Percentiles rank a stretch among this genome's conserved stretches.
phyloP scores from a whole-genome alignment of 805 yeast genomes.

The Starmerella vaccinii region DNA sequence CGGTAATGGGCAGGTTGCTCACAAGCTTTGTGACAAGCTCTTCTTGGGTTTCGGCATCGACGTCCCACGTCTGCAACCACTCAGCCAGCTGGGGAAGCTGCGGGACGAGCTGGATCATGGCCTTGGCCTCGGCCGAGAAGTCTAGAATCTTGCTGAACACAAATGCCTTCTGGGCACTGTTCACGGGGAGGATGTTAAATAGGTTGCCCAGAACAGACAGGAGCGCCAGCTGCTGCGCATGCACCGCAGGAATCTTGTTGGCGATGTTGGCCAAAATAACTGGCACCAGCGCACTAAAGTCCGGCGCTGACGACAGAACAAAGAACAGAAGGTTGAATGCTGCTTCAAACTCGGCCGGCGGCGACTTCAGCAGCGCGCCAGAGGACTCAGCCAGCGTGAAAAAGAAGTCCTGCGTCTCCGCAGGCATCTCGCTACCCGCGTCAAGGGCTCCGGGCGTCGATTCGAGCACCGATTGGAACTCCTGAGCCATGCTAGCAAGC shows the following conservation, averaged over 20 bases:
- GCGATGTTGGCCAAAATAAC: slow-evolving; percentile 28
- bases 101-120: slow-evolving; percentile 29
- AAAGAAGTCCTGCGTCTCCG: slow-evolving; percentile 24
- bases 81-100: slow-evolving; percentile 32
- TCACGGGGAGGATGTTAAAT: slow-evolving; percentile 32
- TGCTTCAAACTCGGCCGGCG: slow-evolving; percentile 33
- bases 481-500: slow-evolving; percentile 25
- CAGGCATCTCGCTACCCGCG: slow-evolving; percentile 6
- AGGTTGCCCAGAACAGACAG: slow-evolving; percentile 33
- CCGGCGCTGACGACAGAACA: slow-evolving; percentile 30
- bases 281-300: slow-evolving; percentile 28
- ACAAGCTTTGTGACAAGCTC: slow-evolving; percentile 27
- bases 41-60: slow-evolving; percentile 24
- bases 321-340: slow-evolving; percentile 33
- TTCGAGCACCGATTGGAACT: slow-evolving; percentile 21
- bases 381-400: slow-evolving; percentile 29
- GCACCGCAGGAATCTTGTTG: slow-evolving; percentile 21
- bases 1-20: slow-evolving; percentile 14
- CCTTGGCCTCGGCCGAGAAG: slow-evolving; percentile 30
- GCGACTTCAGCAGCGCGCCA: slow-evolving; percentile 27
- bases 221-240: slow-evolving; percentile 27
- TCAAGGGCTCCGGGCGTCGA: slow-evolving; percentile 20
- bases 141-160: slow-evolving; percentile 31
- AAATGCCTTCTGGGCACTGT: slow-evolving; percentile 26
- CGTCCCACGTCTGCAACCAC: slow-evolving; percentile 34